Conservation (phyloP, 371 early-diverging fungal genomes). For the Batrachochytrium dendrobatidis region DNA sequence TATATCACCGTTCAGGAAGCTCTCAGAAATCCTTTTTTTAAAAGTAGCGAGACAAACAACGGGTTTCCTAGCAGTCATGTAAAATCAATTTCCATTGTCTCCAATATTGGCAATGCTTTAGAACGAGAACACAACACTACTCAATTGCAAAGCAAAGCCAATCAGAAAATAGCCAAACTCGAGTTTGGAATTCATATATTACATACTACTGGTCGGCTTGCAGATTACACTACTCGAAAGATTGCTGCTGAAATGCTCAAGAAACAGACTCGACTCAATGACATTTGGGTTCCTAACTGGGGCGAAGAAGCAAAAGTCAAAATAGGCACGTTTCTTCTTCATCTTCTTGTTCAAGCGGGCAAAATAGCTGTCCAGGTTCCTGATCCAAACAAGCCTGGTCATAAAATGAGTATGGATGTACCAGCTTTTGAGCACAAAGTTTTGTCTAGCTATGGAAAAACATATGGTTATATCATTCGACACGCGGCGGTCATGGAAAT, state of each 20-base stretch:
- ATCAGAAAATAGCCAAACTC: constrained; percentile 37
- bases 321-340: constrained; percentile 53
- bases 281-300: constrained; percentile 50
- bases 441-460: constrained; percentile 54
- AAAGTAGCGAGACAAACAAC: too few species aligned
- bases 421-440: constrained; percentile 75
- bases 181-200: constrained; percentile 23
- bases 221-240: constrained; percentile 70
- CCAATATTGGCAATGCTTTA: constrained; percentile 66
- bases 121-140: constrained; percentile 80
- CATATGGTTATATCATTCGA: constrained; percentile 66
- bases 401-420: constrained; percentile 8
- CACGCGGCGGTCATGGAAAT: constrained; percentile 64
- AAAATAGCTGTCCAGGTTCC: constrained; percentile 50
- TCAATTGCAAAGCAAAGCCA: constrained; percentile 59
- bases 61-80: not conserved
- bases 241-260: constrained; percentile 50
- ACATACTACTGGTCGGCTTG: constrained; percentile 42
- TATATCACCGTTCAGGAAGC: constrained; percentile 80
- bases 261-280: constrained; percentile 31
- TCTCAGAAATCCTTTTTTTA: constrained; percentile 50
- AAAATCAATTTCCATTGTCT: constrained; percentile 34
- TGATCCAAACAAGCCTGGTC: constrained; percentile 17
- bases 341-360: constrained; percentile 67
- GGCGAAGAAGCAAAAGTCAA: constrained; percentile 27